phyloP scores from a whole-genome alignment of 768 basidiomycete genomes.

The Tricholoma furcatifolium region DNA sequence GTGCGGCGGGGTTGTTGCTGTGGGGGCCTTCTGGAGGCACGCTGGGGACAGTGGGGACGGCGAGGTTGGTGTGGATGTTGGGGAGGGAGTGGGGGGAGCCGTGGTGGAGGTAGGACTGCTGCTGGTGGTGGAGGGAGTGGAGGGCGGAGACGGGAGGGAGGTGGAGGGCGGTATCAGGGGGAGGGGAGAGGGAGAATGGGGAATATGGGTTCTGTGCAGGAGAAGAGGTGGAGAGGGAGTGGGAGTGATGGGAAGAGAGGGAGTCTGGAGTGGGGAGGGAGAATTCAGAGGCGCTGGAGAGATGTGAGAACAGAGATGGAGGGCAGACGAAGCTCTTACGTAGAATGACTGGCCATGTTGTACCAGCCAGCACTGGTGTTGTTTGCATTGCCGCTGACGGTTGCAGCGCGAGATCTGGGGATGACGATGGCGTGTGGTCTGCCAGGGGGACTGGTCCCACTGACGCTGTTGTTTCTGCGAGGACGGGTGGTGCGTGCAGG shows the following conservation, averaged over 20 bases:
- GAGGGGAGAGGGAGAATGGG: conserved; percentile 28
- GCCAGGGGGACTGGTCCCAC: conserved; percentile 50
- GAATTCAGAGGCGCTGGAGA: conserved; percentile 25
- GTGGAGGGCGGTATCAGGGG: conserved; percentile 17
- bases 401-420: conserved; percentile 32
- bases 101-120: conserved; percentile 7
- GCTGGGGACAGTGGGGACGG: conserved; percentile 4
- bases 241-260: conserved; percentile 28
- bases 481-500: conserved; percentile 55
- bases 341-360: conserved; percentile 21
- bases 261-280: conserved; percentile 45
- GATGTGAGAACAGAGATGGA: not conserved
- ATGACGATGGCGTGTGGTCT: conserved; percentile 73
- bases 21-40: not conserved
- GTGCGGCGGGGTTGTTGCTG: not conserved
- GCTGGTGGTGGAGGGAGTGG: conserved; percentile 14
- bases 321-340: conserved; percentile 20
- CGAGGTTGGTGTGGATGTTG: conserved; percentile 18
- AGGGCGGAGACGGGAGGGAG: conserved; percentile 22
- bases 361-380: conserved; percentile 26
- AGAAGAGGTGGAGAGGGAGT: conserved; percentile 26
- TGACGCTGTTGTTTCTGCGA: conserved; percentile 60
- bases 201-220: conserved; percentile 26
- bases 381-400: conserved; percentile 17
- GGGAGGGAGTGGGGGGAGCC: conserved; percentile 14